Evolutionary conservation across 176 grass and related monocot genomes (phyloP), one percentile per base, ranked within the genome.

Genomic region (Thalia dealbata): DNA sequence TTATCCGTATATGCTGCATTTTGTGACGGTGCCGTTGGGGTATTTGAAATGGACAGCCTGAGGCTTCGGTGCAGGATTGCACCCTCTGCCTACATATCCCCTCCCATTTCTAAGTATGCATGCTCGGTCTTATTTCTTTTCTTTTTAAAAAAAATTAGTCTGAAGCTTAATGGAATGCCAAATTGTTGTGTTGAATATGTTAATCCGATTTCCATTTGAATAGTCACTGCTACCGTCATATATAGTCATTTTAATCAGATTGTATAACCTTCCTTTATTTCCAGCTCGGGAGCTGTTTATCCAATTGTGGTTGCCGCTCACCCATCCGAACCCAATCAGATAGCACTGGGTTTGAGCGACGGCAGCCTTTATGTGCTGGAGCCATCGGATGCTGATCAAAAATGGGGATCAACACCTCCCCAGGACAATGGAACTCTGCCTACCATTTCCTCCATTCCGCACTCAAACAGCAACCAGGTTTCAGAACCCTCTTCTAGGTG

Each of bases 311-410:
- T 97, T 50, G 90, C 95, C 38, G 90, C 95, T 2, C 95, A 97
- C 78, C 95, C 95, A 9, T 81, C 80, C 70, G 95, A 97, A 67
- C 79, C 90, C 35, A 97, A 97, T 87, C 95, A 97, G 79, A 91
- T 97, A 25, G 95, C 95, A 14, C 76, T 97, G 0, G 93, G 93
- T 75, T 92, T 97, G 93, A 97, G 81, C 0, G 90, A 97, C 15
- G 93, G 93, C 19, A 80, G 83, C 35, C 85, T 97, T 41, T 81
- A 91, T 81, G 93, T 97, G 64, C 77, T 97, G 35, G 93, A 97
- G 80, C 90, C 95, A 1, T 82, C 86, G 18, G 95, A 91, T 3
- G 29, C 76, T 0, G 90, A 97, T 30, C 81, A 82, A 30, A 93
- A 86, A 82, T 97, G 95, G 90, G 89, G 95, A 25, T 78, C 52